Percentiles rank a stretch among this genome's conserved stretches.
phyloP scores from a whole-genome alignment of 169 alveolate genomes.

The Plasmodium malariae region DNA sequence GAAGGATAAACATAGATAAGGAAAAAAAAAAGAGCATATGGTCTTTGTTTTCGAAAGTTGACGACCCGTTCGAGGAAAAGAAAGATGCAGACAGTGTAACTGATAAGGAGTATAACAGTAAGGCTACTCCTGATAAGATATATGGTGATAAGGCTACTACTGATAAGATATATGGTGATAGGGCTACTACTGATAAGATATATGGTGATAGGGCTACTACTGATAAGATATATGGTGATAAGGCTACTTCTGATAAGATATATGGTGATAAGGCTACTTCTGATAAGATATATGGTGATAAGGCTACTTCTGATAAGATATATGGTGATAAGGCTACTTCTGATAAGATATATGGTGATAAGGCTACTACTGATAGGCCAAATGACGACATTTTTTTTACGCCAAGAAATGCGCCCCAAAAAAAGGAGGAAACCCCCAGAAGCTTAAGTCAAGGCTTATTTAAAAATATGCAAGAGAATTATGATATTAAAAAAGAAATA shows the following conservation, averaged over 20 bases:
- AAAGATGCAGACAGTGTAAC: not conserved
- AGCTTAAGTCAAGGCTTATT: conserved; percentile 6
- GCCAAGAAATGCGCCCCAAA: conserved; percentile 14
- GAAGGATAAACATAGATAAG: conserved; percentile 26
- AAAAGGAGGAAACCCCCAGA: not conserved
- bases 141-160: not conserved
- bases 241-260: no score
- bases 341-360: not conserved
- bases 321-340: not conserved
- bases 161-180: no score
- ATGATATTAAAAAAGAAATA: conserved; percentile 56
- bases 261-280: not conserved
- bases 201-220: not conserved
- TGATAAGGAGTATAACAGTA: not conserved
- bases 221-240: no score
- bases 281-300: no score
- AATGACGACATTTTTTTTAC: conserved; percentile 25
- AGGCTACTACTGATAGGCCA: no score
- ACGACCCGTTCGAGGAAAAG: not conserved
- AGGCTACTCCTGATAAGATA: no score
- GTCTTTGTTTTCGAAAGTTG: conserved; percentile 59
- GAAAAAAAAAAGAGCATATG: conserved; percentile 51
- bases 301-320: no score
- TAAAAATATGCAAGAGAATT: conserved; percentile 28
- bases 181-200: no score